phyloP scores from a whole-genome alignment of 768 basidiomycete genomes.

The Tricholoma sp. region DNA sequence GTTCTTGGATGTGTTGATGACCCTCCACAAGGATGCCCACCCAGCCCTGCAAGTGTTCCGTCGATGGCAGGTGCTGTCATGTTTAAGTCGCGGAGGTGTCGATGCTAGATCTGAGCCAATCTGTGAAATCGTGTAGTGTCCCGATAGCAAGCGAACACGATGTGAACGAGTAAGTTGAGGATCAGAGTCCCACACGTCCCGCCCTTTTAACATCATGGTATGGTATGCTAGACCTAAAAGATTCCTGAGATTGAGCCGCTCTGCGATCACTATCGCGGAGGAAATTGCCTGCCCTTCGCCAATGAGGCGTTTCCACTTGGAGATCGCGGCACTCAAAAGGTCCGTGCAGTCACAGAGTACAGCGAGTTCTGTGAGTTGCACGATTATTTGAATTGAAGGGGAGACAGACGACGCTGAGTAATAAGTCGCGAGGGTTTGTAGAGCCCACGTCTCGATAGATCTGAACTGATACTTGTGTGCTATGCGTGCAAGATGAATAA shows the following conservation, averaged over 20 bases:
- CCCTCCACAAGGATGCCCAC: constrained; percentile 42
- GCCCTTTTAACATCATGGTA: constrained; percentile 46
- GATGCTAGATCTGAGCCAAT: constrained; percentile 39
- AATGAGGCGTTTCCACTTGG: constrained; percentile 45
- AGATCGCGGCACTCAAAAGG: constrained; percentile 36
- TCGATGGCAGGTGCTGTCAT: constrained; percentile 35
- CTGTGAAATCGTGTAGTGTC: constrained; percentile 44
- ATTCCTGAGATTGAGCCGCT: constrained; percentile 39
- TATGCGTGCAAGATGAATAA: constrained; percentile 45
- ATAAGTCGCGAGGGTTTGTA: constrained; percentile 36
- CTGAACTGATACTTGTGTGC: constrained; percentile 55
- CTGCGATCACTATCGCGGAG: constrained; percentile 41
- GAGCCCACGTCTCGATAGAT: constrained; percentile 45
- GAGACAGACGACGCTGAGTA: constrained; percentile 19
- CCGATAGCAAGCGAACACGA: constrained; percentile 46
- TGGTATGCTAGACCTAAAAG: constrained; percentile 49
- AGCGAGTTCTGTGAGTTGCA: constrained; percentile 47
- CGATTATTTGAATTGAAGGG: constrained; percentile 31
- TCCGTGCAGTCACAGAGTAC: constrained; percentile 43
- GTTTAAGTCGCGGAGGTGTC: constrained; percentile 37
- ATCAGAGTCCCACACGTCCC: constrained; percentile 44
- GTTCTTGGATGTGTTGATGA: constrained; percentile 28
- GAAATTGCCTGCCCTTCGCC: constrained; percentile 39
- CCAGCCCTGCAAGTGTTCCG: constrained; percentile 39
- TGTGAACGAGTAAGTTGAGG: constrained; percentile 41